Base-by-base conservation (phyloP, 768 basidiomycete genomes). In the Leccinum disarticulatum region DNA sequence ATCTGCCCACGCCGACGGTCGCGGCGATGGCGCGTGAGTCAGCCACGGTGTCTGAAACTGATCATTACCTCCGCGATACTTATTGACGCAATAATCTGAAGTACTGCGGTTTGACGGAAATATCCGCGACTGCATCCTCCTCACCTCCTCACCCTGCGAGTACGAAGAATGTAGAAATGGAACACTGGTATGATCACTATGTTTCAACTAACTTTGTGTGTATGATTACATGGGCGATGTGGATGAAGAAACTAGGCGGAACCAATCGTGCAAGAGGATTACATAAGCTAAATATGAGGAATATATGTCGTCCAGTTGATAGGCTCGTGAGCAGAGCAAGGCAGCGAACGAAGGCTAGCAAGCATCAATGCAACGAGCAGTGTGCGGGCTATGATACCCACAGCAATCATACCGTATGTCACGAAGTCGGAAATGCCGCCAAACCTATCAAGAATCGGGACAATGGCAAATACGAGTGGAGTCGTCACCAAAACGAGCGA, bases 231-330 rank as follows among this genome's bases (percentile, higher is more conserved):
- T 46, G n/a, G 43, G 41, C n/a, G 10, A 19, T 6, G 19, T 4
- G 41, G 4, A 11, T 43, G 41, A 43, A 43, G 41, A n/a, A 43
- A 43, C 17, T 7, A 43, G 41, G 3, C 14, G 38, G 38, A 7
- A 15, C 36, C 7, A 38, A 38, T 35, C 33, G 19, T 6, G 1
- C 43, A 46, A 46, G 43, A 43, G 41, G 41, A 43, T 43, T n/a
- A 33, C 33, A 33, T 33, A n/a, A 43, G 41, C 41, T 43, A 56
- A 22, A 57, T 0, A 31, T 59, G 59, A 28, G 59, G 59, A 11
- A 60, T 30, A 30, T 47, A 52, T 11, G 15, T 7, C 3, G 31
- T 30, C 59, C 59, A 60, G 15, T 50, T 5, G 7, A 60, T 10
- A 9, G 19, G 35, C 22, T 14, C 30, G 41, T 52, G 38, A 17